Percentiles rank a stretch among this genome's conserved stretches.
Evolutionary conservation across 768 basidiomycete species (phyloP).

Genomic region (Lentinus tigrinus): DNA sequence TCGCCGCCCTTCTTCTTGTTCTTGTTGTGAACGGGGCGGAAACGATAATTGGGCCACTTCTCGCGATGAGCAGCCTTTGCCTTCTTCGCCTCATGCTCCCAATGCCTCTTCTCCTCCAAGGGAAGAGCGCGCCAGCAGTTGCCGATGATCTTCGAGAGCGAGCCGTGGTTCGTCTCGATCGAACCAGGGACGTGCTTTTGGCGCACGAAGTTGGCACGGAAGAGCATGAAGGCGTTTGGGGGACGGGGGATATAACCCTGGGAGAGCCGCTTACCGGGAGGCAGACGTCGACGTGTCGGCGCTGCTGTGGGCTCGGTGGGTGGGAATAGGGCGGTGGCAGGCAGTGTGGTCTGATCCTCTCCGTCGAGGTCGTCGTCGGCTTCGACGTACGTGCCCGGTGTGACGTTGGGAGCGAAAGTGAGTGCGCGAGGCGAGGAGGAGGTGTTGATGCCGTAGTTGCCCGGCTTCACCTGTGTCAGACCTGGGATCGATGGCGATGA

Average conservation of each 20-base stretch:
- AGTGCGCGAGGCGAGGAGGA: conserved; percentile 45
- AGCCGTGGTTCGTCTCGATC: conserved; percentile 49
- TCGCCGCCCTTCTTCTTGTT: conserved; percentile 39
- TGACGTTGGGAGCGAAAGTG: conserved; percentile 64
- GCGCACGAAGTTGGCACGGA: conserved; percentile 60
- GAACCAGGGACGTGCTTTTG: conserved; percentile 51
- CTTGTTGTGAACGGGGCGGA: conserved; percentile 46
- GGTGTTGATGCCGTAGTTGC: conserved; percentile 48
- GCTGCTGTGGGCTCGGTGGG: conserved; percentile 44
- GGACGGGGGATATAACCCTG: conserved; percentile 75
- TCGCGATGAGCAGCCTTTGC: conserved; percentile 73
- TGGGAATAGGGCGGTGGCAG: conserved; percentile 49
- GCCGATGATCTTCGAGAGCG: conserved; percentile 49
- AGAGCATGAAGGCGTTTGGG: conserved; percentile 86
- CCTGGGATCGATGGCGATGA: conserved; percentile 16
- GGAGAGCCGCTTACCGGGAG: conserved; percentile 63
- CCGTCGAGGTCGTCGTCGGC: conserved; percentile 34
- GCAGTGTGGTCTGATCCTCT: conserved; percentile 26
- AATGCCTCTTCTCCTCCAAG: conserved; percentile 65
- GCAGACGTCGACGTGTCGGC: conserved; percentile 45
- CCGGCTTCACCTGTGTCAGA: conserved; percentile 46
- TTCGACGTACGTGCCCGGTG: conserved; percentile 49
- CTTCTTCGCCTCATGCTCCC: conserved; percentile 71
- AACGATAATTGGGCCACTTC: conserved; percentile 64
- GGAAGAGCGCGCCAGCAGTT: conserved; percentile 69